phyloP scores from a whole-genome alignment of 106 monocot genomes.

The Alisma plantagoaquatica region DNA sequence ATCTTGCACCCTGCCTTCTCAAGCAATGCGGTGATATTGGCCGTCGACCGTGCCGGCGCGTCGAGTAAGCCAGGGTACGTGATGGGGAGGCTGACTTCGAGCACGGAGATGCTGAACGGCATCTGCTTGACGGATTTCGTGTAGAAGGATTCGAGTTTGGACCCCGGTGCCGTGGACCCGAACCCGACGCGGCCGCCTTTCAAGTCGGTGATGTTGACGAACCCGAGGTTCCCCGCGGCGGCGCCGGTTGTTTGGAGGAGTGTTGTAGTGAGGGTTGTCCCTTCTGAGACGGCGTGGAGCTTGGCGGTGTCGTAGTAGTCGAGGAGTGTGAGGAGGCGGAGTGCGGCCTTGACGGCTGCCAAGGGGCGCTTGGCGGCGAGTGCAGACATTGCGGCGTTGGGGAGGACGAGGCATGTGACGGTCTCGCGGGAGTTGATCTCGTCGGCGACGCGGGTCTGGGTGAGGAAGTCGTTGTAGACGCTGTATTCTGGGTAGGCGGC shows the following conservation, averaged over 20 bases:
- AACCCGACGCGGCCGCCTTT: slow-evolving; percentile 79
- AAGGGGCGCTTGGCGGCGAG: slow-evolving; percentile 50
- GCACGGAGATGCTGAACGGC: slow-evolving; percentile 82
- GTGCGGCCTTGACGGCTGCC: slow-evolving; percentile 71
- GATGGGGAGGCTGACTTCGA: slow-evolving; percentile 79
- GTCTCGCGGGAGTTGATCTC: slow-evolving; percentile 90
- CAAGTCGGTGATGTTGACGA: slow-evolving; percentile 93
- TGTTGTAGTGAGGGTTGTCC: slow-evolving; percentile 77
- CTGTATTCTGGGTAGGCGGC: slow-evolving; percentile 60
- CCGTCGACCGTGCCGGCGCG: slow-evolving; percentile 25
- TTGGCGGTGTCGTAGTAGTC: slow-evolving; percentile 94
- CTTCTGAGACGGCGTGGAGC: slow-evolving; percentile 67
- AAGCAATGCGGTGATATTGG: slow-evolving; percentile 72
- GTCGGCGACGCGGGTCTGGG: slow-evolving; percentile 78
- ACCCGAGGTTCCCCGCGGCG: slow-evolving; percentile 66
- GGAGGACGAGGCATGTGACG: slow-evolving; percentile 72
- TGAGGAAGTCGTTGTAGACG: slow-evolving; percentile 63
- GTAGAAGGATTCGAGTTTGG: slow-evolving; percentile 51
- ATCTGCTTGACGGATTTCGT: slow-evolving; percentile 69
- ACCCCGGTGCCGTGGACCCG: slow-evolving; percentile 46
- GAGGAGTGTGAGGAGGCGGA: slow-evolving; percentile 85
- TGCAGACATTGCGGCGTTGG: slow-evolving; percentile 61
- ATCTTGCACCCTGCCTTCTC: slow-evolving; percentile 91
- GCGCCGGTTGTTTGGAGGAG: slow-evolving; percentile 92
- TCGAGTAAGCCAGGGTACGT: slow-evolving; percentile 74